Base-by-base conservation (phyloP, 1,139 yeast species). In the Hansenula sp. region DNA sequence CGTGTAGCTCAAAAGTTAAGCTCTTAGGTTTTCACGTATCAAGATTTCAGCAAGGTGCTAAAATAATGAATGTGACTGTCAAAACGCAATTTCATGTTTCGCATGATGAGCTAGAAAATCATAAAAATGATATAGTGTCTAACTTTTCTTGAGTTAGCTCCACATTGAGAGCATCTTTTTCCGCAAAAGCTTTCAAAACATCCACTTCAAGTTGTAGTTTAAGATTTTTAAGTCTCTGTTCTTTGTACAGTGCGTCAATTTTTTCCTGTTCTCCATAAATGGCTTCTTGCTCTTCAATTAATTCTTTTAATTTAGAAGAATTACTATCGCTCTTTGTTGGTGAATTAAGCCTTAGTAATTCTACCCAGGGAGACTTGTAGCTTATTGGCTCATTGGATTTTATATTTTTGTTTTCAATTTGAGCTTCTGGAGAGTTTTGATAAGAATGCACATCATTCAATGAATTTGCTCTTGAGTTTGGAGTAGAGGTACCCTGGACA, bases 51-150 rank as follows among this genome's bases (percentile, higher is more conserved):
- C n/a, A n/a, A n/a, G n/a, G n/a, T n/a, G n/a, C n/a, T n/a, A n/a
- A n/a, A n/a, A n/a, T n/a, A n/a, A n/a, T n/a, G n/a, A n/a, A n/a
- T n/a, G n/a, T n/a, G n/a, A n/a, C n/a, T n/a, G n/a, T n/a, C n/a
- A n/a, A n/a, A n/a, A n/a, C n/a, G n/a, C n/a, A n/a, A n/a, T n/a
- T n/a, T n/a, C n/a, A n/a, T n/a, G n/a, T n/a, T n/a, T n/a, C n/a
- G n/a, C n/a, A n/a, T 21, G 24, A 21, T 21, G 9, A 21, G 95
- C 85, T 86, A 95, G n/a, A 13, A 9, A 8, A 18, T 40, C 36
- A 48, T 14, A 48, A 19, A 16, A 48, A 36, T 4, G 52, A 41
- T 5, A 48, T 45, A 3, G 44, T 36, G 27, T 46, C 50, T 25
- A 48, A 36, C 16, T 45, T 44, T 19, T 48, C 51, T 20, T 45